phyloP scores from a whole-genome alignment of 192 early-diverging fungal genomes.

The Mortierella antarctica region DNA sequence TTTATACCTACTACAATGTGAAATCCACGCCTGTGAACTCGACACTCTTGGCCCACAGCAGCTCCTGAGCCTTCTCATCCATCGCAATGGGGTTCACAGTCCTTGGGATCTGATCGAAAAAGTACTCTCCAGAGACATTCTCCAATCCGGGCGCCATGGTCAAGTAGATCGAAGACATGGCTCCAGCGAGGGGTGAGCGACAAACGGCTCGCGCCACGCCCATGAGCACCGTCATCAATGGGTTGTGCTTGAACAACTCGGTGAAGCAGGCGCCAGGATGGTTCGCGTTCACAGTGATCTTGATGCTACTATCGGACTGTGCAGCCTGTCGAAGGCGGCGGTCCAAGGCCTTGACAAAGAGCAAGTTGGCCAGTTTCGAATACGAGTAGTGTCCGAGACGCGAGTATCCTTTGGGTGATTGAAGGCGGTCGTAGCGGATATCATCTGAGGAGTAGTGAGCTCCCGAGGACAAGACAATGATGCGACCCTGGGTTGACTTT shows the following conservation, averaged over 20 bases:
- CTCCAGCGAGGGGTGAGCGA: slow-evolving; percentile 46
- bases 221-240: slow-evolving; percentile 53
- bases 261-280: slow-evolving; percentile 68
- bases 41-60: slow-evolving; percentile 51
- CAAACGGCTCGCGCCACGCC: slow-evolving; percentile 48
- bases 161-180: slow-evolving; percentile 57
- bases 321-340: slow-evolving; percentile 45
- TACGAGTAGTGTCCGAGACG: slow-evolving; percentile 66
- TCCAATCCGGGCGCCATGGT: slow-evolving; percentile 58
- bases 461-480: slow-evolving; percentile 61
- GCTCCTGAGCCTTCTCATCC: slow-evolving; percentile 26
- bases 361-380: slow-evolving; percentile 66
- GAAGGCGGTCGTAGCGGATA: slow-evolving; percentile 58
- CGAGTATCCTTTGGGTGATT: slow-evolving; percentile 59
- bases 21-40: slow-evolving; percentile 41
- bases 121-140: slow-evolving; percentile 54
- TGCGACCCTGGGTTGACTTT: slow-evolving; percentile 52
- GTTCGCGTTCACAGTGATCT: slow-evolving; percentile 64
- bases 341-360: slow-evolving; percentile 61
- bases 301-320: neutral
- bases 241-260: slow-evolving; percentile 59
- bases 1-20: neutral
- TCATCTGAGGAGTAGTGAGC: slow-evolving; percentile 57
- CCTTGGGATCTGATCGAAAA: slow-evolving; percentile 51
- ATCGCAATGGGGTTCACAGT: slow-evolving; percentile 21